Conservation (phyloP, 208 protist species). For the Crithidia acanthocephali region DNA sequence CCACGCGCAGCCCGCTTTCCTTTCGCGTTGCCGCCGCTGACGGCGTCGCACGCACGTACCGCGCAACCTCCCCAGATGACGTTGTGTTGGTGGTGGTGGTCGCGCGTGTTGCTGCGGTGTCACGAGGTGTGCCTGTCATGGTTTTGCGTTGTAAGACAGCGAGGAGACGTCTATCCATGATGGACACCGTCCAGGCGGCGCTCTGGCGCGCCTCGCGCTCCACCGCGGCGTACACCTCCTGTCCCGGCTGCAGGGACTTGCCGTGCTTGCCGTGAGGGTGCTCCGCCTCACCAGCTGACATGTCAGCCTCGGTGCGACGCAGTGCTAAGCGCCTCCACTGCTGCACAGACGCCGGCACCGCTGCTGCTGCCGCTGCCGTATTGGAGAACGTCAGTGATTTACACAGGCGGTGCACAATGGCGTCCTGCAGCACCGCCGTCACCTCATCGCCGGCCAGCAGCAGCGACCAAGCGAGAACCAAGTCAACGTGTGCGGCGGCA, state of each 20-base stretch:
- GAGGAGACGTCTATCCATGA: slow-evolving; percentile 3
- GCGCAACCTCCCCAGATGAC: too few species aligned
- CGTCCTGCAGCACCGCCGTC: slow-evolving; percentile 7
- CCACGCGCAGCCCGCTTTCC: not conserved
- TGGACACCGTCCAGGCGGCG: slow-evolving; percentile 17
- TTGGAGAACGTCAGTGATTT: slow-evolving; percentile 1
- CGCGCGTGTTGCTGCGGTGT: not conserved
- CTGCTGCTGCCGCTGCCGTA: not conserved
- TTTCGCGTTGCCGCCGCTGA: not conserved
- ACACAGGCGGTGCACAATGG: slow-evolving; percentile 26
- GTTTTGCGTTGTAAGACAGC: not conserved
- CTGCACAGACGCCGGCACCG: not conserved
- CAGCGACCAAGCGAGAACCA: slow-evolving; percentile 27
- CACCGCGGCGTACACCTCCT: slow-evolving; percentile 15
- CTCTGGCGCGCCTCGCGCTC: not conserved
- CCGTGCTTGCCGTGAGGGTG: not conserved
- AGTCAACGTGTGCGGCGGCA: not conserved
- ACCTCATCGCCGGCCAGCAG: slow-evolving; percentile 14
- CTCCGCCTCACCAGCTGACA: not conserved
- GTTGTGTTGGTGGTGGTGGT: too few species aligned
- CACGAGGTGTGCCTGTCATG: not conserved
- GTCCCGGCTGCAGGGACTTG: not conserved
- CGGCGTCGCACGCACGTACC: not conserved
- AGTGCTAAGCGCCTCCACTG: slow-evolving; percentile 27
- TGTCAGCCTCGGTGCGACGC: not conserved